Evolutionary conservation across 345 rosid species (phyloP).

Genomic region (Populus tremula): DNA sequence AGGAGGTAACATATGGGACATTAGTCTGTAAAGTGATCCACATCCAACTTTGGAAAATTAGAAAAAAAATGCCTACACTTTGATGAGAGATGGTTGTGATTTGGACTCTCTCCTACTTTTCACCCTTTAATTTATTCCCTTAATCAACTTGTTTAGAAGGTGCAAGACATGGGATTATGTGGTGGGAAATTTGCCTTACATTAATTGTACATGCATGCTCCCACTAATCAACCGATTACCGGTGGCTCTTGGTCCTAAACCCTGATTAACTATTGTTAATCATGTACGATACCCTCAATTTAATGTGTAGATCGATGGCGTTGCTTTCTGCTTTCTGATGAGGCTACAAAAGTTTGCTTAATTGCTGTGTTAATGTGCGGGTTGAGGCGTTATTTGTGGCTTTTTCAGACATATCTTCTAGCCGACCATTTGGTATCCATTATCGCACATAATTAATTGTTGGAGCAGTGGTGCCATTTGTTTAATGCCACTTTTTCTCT

Average conservation of each 20-base stretch:
- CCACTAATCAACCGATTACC: neutral
- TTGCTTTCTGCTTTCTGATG: too few species aligned
- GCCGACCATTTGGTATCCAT: neutral
- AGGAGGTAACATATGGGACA: constrained; percentile 15
- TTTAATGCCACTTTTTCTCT: neutral
- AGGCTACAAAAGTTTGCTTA: neutral
- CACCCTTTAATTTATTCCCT: neutral
- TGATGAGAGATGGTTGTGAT: constrained; percentile 2
- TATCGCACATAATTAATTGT: neutral
- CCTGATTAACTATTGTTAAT: neutral
- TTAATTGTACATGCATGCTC: neutral
- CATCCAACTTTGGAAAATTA: neutral
- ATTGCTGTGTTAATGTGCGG: neutral
- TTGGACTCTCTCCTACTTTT: neutral
- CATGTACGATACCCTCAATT: too few species aligned
- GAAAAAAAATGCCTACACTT: neutral
- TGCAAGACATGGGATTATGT: neutral
- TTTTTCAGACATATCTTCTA: neutral
- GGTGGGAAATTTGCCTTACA: neutral
- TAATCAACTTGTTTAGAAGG: neutral
- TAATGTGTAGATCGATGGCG: too few species aligned
- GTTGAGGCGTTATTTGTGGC: neutral
- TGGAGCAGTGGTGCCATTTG: neutral
- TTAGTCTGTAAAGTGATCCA: constrained; percentile 2
- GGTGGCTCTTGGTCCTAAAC: neutral